A percentile compares a stretch with the other conserved stretches of the same genome.
Conservation (phyloP, 495 filamentous ascomycete species). For the Hypoxylon fragiforme region DNA sequence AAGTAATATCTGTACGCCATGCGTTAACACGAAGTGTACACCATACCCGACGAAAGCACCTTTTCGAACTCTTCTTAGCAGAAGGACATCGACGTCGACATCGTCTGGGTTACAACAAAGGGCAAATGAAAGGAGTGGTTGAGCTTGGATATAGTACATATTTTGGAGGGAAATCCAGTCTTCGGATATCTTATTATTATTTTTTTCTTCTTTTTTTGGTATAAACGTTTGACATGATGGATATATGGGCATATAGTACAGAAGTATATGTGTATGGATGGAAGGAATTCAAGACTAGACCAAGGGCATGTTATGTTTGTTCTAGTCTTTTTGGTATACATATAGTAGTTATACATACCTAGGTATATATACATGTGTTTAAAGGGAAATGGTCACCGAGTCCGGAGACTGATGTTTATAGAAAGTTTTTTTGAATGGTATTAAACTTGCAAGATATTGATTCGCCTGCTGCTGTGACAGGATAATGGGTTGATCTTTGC, state of each 20-base stretch:
- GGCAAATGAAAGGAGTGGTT: no score
- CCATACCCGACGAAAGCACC: no score
- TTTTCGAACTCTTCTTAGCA: no score
- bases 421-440: conserved; percentile 22
- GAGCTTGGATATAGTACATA: not conserved
- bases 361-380: conserved; percentile 16
- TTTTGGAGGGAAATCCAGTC: conserved; percentile 9
- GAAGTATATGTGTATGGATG: not conserved
- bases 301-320: no score
- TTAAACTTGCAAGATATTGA: conserved; percentile 6
- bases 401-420: conserved; percentile 24
- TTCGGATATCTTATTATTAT: conserved; percentile 5
- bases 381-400: conserved; percentile 11
- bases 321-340: no score
- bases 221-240: conserved; percentile 12
- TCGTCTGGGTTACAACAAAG: no score
- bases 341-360: no score
- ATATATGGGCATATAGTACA: conserved; percentile 12
- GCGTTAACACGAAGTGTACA: conserved; percentile 24
- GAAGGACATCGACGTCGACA: no score
- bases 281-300: not conserved
- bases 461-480: not conserved
- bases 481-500: no score
- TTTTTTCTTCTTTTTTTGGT: conserved; percentile 2
- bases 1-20: conserved; percentile 76